phyloP scores from a whole-genome alignment of 2,329 filamentous ascomycete species.

The Sphaerulina vaccinii region DNA sequence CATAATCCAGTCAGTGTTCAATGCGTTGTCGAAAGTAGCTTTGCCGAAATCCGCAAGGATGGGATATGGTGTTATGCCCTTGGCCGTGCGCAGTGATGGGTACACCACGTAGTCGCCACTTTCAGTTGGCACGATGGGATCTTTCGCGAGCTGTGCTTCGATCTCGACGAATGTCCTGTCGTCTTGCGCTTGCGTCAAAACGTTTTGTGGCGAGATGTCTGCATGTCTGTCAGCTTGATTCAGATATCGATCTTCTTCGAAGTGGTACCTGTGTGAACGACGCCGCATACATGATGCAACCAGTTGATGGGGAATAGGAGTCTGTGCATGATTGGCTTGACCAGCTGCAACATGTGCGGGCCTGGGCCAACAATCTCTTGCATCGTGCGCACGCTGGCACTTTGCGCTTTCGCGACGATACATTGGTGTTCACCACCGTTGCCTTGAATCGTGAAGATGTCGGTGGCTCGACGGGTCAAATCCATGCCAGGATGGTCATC shows the following conservation, averaged over 20 bases:
- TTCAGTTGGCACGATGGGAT: conserved; percentile 2
- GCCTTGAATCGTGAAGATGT: conserved; percentile 29
- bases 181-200: conserved; percentile 45
- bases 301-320: conserved; percentile 21
- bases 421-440: conserved; percentile 28
- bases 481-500: conserved; percentile 6
- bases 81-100: neutral
- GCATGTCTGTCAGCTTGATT: neutral
- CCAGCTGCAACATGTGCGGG: conserved; percentile 14
- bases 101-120: neutral
- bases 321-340: conserved; percentile 23
- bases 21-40: conserved; percentile 10
- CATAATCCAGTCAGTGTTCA: conserved; percentile 27
- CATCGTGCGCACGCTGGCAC: conserved; percentile 28
- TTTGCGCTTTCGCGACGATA: conserved; percentile 30
- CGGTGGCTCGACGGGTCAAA: conserved; percentile 29
- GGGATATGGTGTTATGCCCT: conserved; percentile 9
- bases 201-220: conserved; percentile 35
- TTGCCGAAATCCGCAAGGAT: conserved; percentile 32
- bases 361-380: conserved; percentile 27
- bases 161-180: conserved; percentile 5
- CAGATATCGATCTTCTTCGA: neutral
- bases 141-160: conserved; percentile 5
- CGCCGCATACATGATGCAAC: conserved; percentile 18
- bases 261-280: conserved; percentile 27